Percentiles rank a stretch among this genome's conserved stretches.
phyloP scores from a whole-genome alignment of 805 yeast species.

The Cyberlindnera mrakii region DNA sequence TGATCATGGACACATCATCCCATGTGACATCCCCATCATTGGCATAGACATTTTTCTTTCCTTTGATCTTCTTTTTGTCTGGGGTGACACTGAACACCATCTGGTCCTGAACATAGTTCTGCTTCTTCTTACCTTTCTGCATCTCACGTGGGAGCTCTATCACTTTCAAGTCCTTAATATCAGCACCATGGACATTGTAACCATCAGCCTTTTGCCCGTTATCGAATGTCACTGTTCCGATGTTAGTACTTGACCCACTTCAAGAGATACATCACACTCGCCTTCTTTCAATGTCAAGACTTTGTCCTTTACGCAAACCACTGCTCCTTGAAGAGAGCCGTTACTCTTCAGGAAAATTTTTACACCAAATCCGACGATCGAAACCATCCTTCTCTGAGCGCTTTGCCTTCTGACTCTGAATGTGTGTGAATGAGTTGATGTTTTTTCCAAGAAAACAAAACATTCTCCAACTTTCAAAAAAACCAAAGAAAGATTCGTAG shows the following conservation, averaged over 20 bases:
- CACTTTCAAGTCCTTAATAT: conserved; percentile 51
- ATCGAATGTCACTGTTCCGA: conserved; percentile 27
- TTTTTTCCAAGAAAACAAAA: conserved; percentile 5
- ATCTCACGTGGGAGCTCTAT: conserved; percentile 40
- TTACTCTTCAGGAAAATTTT: conserved; percentile 6
- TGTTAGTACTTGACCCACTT: neutral
- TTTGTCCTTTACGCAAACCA: conserved; percentile 30
- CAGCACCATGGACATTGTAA: conserved; percentile 28
- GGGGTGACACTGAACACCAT: conserved; percentile 2
- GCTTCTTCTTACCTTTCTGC: conserved; percentile 16
- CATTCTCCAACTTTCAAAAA: too few relatives aligned
- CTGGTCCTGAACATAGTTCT: neutral
- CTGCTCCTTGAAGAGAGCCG: conserved; percentile 5
- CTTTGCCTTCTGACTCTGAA: neutral
- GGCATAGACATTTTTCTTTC: conserved; percentile 3
- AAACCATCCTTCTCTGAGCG: conserved; percentile 6
- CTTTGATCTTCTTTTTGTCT: conserved; percentile 4
- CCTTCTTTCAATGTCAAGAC: conserved; percentile 35
- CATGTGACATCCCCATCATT: conserved; percentile 28
- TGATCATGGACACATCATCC: conserved; percentile 44
- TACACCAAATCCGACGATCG: conserved; percentile 11
- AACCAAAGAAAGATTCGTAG: too few relatives aligned
- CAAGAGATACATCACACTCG: conserved; percentile 23
- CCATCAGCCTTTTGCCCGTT: conserved; percentile 26
- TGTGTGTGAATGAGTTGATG: neutral